Evolutionary conservation across 1,139 yeast species (phyloP), one percentile per base, ranked within the genome.

Genomic region (Keqinozyma sinolaborantium): DNA sequence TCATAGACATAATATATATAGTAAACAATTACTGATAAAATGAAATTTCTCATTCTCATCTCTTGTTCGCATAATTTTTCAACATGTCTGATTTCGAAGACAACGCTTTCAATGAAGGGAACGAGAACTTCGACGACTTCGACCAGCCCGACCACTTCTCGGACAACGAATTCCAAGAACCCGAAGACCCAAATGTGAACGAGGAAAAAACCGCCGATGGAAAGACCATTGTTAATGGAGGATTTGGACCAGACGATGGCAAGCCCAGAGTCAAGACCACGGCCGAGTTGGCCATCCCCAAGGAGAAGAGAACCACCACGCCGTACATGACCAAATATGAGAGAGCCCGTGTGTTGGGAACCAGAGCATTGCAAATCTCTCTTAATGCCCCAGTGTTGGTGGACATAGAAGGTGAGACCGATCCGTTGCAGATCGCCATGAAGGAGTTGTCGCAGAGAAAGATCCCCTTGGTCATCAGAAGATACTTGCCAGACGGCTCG

Each of bases 241-340:
- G 87, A 4, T 52, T 65, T 29, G 83, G 82, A 4, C 74, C 79
- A 5, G 77, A 73, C 16, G 83, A 74, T 33, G 63, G 64, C 14
- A 69, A 67, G 28, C 71, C 79, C 39, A 72, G 81, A 55, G 56
- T 51, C 14, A 84, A 77, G 60, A 78, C 95, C 13, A 71, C 77
- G 35, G 82, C 75, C 49, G 95, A 86, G 46, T 74, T 87, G 48
- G 95, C 97, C 11, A 88, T 92, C 38, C 85, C 97, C 32, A 85
- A 78, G 50, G 95, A 86, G 13, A 69, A 86, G 41, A 76, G 99
- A 56, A 76, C 88, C 25, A 92, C 99, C 14, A 92, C 99, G 9
- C 99, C 99, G 32, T 92, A 92, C 57, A 88, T 92, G 97, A 92
- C 98, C 38, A 92, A 92, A 56, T 92, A 92, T 58, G 98, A 92